Base-by-base conservation (phyloP, 2,329 filamentous ascomycete genomes). In the Talaromyces sp. region DNA sequence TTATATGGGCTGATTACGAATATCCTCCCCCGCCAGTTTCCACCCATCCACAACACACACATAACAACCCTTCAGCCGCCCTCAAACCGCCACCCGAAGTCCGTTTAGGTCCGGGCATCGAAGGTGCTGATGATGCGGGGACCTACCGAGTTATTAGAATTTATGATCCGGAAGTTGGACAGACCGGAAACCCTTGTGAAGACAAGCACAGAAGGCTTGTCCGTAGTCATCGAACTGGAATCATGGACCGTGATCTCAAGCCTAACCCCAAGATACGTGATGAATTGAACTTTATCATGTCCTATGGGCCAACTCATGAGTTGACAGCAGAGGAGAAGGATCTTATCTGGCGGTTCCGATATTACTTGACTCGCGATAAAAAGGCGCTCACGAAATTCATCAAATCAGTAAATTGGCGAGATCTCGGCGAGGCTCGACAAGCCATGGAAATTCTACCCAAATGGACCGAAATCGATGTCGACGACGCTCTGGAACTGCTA, bases 401-500 rank as follows among this genome's bases (percentile, higher is more conserved):
- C 71, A 99, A 97, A 73, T 97, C 93, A 0, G 93, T 97, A 39
- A 92, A 95, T 64, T 99, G 94, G 93, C 85, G 84, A 52, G 93
- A 96, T 70, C 82, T 84, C 48, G 85, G 85, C 61, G 93, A 99
- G 78, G 86, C 89, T 3, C 87, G 89, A 60, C 91, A 97, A 75
- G 92, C 93, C 5, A 89, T 94, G 22, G 90, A 95, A 61, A 85
- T 99, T 4, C 81, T 99, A 17, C 85, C 88, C 0, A 93, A 92
- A 65, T 99, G 94, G 94, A 95, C 89, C 0, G 91, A 96, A 64
- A 96, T 99, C 59, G 94, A 97, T 69, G 87, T 99, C 5, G 95
- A 99, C 66, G 94, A 97, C 76, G 94, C 93, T 17, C 81, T 99
- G 45, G 94, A 99, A 72, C 80, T 99, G 10, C 84, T 99, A 1